Conservation (phyloP, 2,329 filamentous ascomycete species). For the Diatrype stigma region DNA sequence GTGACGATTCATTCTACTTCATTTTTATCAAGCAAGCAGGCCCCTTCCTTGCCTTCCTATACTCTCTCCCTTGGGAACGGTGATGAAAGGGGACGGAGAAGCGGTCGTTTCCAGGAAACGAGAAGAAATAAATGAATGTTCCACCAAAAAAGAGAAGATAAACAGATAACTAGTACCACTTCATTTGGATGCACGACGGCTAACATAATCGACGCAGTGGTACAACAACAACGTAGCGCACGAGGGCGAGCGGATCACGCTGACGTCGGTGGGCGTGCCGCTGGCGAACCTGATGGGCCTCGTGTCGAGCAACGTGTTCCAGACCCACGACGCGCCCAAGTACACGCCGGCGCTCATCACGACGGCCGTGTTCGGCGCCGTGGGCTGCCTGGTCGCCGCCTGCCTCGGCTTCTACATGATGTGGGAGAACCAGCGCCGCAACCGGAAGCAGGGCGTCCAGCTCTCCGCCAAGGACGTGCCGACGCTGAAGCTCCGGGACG, state of each 20-base stretch:
- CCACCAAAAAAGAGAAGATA: too few species aligned
- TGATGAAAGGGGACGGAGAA: too few species aligned
- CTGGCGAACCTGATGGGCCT: constrained; percentile 74
- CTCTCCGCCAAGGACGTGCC: constrained; percentile 54
- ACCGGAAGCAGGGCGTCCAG: constrained; percentile 50
- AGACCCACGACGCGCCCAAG: constrained; percentile 57
- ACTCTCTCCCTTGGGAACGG: too few species aligned
- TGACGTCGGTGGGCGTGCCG: constrained; percentile 70
- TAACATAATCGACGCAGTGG: constrained; percentile 41
- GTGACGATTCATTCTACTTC: constrained; percentile 2
- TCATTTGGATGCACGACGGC: too few species aligned
- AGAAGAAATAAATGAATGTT: too few species aligned
- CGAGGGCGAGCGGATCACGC: constrained; percentile 65
- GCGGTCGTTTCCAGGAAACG: too few species aligned
- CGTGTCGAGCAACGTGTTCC: constrained; percentile 65
- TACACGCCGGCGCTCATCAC: constrained; percentile 64
- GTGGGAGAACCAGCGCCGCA: constrained; percentile 58
- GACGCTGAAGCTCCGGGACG: constrained; percentile 51
- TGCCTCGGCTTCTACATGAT: constrained; percentile 61
- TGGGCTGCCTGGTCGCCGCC: constrained; percentile 51
- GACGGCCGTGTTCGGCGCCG: constrained; percentile 59
- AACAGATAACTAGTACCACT: too few species aligned
- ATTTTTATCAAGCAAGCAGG: background rate
- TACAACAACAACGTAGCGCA: constrained; percentile 83
- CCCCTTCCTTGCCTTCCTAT: too few species aligned